These are phyloP conservation scores for Russula virescens DNA, from an alignment of 768 basidiomycete genomes.

Conservation along the genomic window DNA sequence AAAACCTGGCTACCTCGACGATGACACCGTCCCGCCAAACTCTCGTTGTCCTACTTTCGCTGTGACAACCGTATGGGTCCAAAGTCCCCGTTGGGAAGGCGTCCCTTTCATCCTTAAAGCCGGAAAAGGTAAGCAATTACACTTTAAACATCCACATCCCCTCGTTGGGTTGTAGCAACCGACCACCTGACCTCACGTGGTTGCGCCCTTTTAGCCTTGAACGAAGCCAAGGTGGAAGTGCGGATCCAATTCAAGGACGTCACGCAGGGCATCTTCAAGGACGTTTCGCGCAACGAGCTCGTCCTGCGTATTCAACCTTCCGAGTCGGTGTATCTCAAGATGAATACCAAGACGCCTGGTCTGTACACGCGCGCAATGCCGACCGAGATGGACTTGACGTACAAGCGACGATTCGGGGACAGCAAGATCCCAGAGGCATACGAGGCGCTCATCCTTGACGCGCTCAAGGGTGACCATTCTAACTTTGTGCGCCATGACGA, in stretches of 20 bases:
- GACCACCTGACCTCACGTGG: background rate
- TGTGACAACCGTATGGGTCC: slow-evolving; percentile 82
- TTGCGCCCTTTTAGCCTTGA: slow-evolving; percentile 54
- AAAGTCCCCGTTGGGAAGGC: slow-evolving; percentile 97
- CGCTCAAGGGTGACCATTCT: slow-evolving; percentile 95
- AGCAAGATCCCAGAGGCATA: slow-evolving; percentile 94
- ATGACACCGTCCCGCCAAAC: slow-evolving; percentile 87
- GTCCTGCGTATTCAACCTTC: slow-evolving; percentile 96
- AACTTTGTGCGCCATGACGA: slow-evolving; percentile 99
- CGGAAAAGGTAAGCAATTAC: slow-evolving; percentile 70
- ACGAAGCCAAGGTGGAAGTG: slow-evolving; percentile 98
- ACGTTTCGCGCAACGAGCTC: slow-evolving; percentile 94
- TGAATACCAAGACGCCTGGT: slow-evolving; percentile 94
- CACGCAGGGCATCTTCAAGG: slow-evolving; percentile 92
- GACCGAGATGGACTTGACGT: slow-evolving; percentile 97
- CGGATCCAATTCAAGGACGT: slow-evolving; percentile 98
- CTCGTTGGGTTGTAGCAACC: background rate
- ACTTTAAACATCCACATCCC: background rate
- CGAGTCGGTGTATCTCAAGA: slow-evolving; percentile 94
- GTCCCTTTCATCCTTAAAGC: slow-evolving; percentile 98
- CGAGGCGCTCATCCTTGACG: slow-evolving; percentile 91
- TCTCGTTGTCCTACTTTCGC: slow-evolving; percentile 95
- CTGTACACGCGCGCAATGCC: slow-evolving; percentile 86
- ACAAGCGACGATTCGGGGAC: slow-evolving; percentile 91
- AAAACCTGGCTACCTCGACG: slow-evolving; percentile 99